Base-by-base conservation (phyloP, 106 monocot genomes). In the Cymbidium sinense region DNA sequence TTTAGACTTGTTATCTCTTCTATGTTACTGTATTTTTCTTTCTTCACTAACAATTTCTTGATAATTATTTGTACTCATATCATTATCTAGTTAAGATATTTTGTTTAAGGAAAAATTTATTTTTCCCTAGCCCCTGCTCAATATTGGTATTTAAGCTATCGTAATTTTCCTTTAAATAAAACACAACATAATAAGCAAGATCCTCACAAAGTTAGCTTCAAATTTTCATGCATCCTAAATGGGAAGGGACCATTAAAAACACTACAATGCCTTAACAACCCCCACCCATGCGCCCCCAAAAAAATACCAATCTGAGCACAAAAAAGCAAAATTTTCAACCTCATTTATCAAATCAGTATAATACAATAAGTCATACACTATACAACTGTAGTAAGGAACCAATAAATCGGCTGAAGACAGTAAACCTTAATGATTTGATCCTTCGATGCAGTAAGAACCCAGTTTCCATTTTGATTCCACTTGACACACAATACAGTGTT, bases 381-480 rank as follows among this genome's bases (percentile, higher is more conserved):
- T 3, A 41, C 37, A 28, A 41, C 19, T 34, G 12, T 4, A 69
- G 51, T 36, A 43, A 25, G 5, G 58, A 19, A 43, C 33, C 5
- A 39, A 27, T 23, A 8, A 92, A 71, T n/a, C 21, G 36, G 20
- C 23, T 71, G 23, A 74, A 29, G 12, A 43, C 0, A 35, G 25
- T 0, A 72, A 72, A 74, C 95, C 95, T 95, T 95, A 50, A 99
- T 93, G 20, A 92, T 95, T 70, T 99, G 99, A 87, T 99, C 99
- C 83, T 99, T 95, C 15, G 90, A 95, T 81, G 99, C 75, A 79
- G 95, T 99, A 64, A 99, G 83, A 55, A 95, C 84, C 99, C 99
- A 99, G 75, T 99, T 99, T 33, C 99, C 99, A 93, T 95, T 99
- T 77, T 95, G 99, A 90, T 99, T 99, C 99, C 99, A 99, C 73